phyloP scores from a whole-genome alignment of 805 yeast genomes.

The Cyberlindnera euphorbiiphila region DNA sequence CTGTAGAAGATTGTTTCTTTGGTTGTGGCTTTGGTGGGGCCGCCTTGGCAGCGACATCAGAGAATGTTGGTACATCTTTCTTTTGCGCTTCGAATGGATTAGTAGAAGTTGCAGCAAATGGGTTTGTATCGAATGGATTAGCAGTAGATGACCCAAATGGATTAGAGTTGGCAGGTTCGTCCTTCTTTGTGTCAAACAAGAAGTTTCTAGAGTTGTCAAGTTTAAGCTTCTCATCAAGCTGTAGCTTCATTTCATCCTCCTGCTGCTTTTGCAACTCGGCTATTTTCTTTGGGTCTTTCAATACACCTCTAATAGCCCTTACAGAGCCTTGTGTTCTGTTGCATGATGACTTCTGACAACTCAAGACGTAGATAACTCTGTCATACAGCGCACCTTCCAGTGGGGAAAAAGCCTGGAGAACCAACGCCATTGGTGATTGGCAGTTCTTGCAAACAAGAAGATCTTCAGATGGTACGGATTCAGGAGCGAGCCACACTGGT shows the following conservation, averaged over 20 bases:
- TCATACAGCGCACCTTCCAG: conserved; percentile 69
- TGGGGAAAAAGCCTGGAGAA: conserved; percentile 80
- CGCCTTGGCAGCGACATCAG: conserved; percentile 32
- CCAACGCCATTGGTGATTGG: conserved; percentile 53
- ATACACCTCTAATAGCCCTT: conserved; percentile 73
- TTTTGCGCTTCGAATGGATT: conserved; percentile 7
- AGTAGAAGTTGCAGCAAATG: too few relatives aligned
- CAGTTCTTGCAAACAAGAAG: conserved; percentile 66
- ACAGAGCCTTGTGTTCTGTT: conserved; percentile 66
- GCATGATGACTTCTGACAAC: conserved; percentile 64
- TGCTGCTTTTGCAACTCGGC: conserved; percentile 36
- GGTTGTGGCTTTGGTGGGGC: conserved; percentile 19
- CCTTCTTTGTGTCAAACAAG: conserved; percentile 28
- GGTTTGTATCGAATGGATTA: conserved; percentile 18
- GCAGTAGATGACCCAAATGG: conserved; percentile 34
- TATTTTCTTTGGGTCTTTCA: conserved; percentile 51
- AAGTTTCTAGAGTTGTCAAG: conserved; percentile 40
- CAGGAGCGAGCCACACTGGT: conserved; percentile 65
- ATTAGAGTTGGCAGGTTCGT: conserved; percentile 36
- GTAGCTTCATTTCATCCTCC: conserved; percentile 37
- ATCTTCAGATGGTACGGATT: conserved; percentile 52
- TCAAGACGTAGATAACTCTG: conserved; percentile 75
- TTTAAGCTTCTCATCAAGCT: conserved; percentile 41
- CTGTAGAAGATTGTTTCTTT: conserved; percentile 19
- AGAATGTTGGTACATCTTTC: conserved; percentile 22